Evolutionary conservation across 768 basidiomycete genomes (phyloP), one percentile per base, ranked within the genome.

Genomic region (Cystobasidium tubakii): DNA sequence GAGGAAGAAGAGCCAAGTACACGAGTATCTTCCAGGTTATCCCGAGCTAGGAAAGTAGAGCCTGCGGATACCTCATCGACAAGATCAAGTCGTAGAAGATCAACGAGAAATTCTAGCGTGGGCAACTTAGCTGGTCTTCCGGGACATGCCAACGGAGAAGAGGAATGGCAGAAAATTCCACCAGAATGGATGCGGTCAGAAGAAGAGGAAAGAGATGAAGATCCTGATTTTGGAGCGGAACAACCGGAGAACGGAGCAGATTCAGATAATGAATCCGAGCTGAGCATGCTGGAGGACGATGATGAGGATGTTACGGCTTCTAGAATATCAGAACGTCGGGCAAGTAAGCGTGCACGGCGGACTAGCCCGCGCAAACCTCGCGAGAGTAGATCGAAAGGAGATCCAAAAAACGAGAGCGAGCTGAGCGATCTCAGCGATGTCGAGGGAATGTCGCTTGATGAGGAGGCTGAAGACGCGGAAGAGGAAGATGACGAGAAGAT

Each of bases 131-230:
- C 66, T 15, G 39, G 13, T 15, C 17, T 39, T 6, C 36, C 4
- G 13, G 36, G 36, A 19, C 3, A 19, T 80, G 81, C 53, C 84
- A 79, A 33, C 19, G 63, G 29, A 21, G 73, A 65, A 12, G 73
- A 73, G 21, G 73, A 53, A 15, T 73, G 73, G 73, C 39, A 73
- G 63, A 29, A 64, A 29, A 53, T 73, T 9, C 73, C 73, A 4
- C 42, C 62, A 27, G 73, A 73, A 23, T 73, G 73, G 73, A 62
- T 73, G 27, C 46, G 44, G 25, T 36, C 73, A 54, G 57, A 74
- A 15, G 66, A 31, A 23, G n/a, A 53, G 19, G 55, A 62, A 25
- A 36, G n/a, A 17, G 46, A 75, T 44, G 71, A 72, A 39, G 62
- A 63, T 62, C 42, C 55, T 27, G 74, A 72, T 29, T 70, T 75